Evolutionary conservation across 2,329 filamentous ascomycete species (phyloP).

Genomic region (Talaromyces sp.): DNA sequence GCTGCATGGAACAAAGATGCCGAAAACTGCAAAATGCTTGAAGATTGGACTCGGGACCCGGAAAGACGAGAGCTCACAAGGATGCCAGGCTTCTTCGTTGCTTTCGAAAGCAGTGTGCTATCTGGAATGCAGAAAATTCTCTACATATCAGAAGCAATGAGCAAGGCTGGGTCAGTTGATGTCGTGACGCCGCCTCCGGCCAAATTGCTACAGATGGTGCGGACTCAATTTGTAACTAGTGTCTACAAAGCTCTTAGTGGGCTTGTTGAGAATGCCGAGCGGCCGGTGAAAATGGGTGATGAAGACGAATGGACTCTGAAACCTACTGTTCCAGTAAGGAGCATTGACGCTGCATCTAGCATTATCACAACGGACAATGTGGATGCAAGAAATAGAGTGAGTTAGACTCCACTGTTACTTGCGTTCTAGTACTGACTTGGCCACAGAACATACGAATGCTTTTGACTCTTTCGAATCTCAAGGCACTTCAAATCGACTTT

Average conservation of each 20-base stretch:
- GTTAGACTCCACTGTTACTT: constrained; percentile 21
- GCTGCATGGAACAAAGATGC: constrained; percentile 91
- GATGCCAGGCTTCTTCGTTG: constrained; percentile 81
- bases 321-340: constrained; percentile 29
- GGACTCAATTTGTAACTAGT: constrained; percentile 87
- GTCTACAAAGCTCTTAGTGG: constrained; percentile 91
- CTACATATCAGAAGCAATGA: constrained; percentile 82
- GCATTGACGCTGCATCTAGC: constrained; percentile 35
- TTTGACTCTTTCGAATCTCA: constrained; percentile 87
- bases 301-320: constrained; percentile 51
- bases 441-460: constrained; percentile 83
- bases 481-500: constrained; percentile 72
- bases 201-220: constrained; percentile 86
- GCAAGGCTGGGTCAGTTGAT: constrained; percentile 66
- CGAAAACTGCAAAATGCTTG: constrained; percentile 84
- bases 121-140: constrained; percentile 90
- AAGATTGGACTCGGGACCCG: constrained; percentile 83
- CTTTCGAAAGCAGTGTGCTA: constrained; percentile 79
- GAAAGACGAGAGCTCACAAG: constrained; percentile 84
- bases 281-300: constrained; percentile 60
- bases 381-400: constrained; percentile 53
- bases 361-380: constrained; percentile 49
- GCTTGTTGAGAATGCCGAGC: constrained; percentile 95
- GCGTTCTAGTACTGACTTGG: constrained; percentile 20
- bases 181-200: constrained; percentile 80